phyloP scores from a whole-genome alignment of 129 eudicot genomes.

The Lonicera japonica region DNA sequence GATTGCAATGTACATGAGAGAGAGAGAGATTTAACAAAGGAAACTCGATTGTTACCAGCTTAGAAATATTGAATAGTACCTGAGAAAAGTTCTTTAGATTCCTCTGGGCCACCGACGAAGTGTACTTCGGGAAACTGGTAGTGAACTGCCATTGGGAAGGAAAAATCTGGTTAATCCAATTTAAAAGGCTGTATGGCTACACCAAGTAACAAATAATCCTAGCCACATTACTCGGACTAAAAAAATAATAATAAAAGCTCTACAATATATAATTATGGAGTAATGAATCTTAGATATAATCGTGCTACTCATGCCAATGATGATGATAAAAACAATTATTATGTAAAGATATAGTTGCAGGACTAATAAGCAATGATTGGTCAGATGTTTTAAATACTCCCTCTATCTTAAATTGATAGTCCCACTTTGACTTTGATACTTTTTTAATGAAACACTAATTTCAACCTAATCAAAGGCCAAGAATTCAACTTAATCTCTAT shows the following conservation, averaged over 20 bases:
- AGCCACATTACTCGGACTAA: neutral
- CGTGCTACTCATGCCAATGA: too few relatives aligned
- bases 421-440: too few relatives aligned
- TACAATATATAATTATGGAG: neutral
- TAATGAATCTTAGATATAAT: too few relatives aligned
- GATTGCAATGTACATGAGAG: neutral
- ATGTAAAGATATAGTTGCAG: too few relatives aligned
- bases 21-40: neutral
- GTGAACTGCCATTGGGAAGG: conserved; percentile 56
- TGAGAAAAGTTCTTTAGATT: conserved; percentile 68
- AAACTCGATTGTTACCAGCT: conserved; percentile 9
- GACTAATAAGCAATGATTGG: too few relatives aligned
- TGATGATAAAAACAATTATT: too few relatives aligned
- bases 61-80: conserved; percentile 34
- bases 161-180: neutral
- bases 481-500: too few relatives aligned
- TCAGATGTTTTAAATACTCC: too few relatives aligned
- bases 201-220: neutral
- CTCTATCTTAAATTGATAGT: too few relatives aligned
- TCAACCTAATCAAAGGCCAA: too few relatives aligned
- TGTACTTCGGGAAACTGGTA: conserved; percentile 69
- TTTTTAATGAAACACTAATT: too few relatives aligned
- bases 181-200: neutral
- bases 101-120: conserved; percentile 93
- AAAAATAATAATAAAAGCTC: neutral